Percentiles rank a stretch among this genome's conserved stretches.
Conservation (phyloP, 306 rosid species). For the Chamaecrista fasciculata region DNA sequence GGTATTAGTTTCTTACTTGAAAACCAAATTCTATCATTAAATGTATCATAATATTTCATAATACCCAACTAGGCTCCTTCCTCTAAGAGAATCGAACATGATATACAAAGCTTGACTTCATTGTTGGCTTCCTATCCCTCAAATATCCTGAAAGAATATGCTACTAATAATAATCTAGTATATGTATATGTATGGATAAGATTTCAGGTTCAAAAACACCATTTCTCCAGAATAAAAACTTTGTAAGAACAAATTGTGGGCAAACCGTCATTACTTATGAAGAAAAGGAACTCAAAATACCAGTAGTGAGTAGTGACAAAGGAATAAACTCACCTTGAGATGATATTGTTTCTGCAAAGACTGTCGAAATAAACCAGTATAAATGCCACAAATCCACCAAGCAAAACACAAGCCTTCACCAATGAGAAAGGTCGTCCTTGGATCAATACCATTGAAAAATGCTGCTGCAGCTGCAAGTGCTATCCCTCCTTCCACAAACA, state of each 20-base stretch:
- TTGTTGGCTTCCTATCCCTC: too few species aligned
- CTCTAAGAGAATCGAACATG: too few species aligned
- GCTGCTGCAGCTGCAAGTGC: conserved; percentile 56
- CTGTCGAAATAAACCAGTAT: conserved; percentile 70
- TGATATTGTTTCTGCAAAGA: conserved; percentile 69
- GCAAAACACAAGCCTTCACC: conserved; percentile 57
- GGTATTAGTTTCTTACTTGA: not conserved
- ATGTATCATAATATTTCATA: too few species aligned
- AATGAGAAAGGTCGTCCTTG: conserved; percentile 62
- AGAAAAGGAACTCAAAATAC: not conserved
- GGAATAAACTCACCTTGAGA: conserved; percentile 40
- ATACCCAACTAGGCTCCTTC: too few species aligned
- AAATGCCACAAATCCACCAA: conserved; percentile 89
- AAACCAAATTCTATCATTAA: too few species aligned
- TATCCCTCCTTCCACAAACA: conserved; percentile 64
- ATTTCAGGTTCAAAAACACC: not conserved
- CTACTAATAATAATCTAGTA: too few species aligned
- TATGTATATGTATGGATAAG: not conserved
- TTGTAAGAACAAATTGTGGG: not conserved
- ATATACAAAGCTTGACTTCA: too few species aligned
- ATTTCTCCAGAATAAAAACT: not conserved
- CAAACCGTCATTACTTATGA: not conserved
- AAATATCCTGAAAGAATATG: not conserved
- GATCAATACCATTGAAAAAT: conserved; percentile 57
- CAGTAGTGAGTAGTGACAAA: not conserved